phyloP scores from a whole-genome alignment of 2,329 filamentous ascomycete species.

The Lasiodiplodia gonubiensis region DNA sequence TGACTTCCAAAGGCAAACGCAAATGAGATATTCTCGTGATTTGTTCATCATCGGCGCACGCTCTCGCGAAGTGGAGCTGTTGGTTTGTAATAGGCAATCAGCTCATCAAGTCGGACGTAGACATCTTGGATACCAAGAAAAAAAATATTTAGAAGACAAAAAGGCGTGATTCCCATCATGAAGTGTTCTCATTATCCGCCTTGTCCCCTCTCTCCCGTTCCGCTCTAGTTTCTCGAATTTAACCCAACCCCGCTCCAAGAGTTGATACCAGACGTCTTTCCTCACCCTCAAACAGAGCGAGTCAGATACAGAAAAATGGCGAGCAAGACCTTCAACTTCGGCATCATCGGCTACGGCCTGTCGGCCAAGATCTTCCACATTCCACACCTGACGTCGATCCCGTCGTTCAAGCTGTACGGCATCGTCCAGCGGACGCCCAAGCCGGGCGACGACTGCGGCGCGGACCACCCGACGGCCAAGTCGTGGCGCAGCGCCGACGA shows the following conservation, averaged over 20 bases:
- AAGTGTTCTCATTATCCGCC: not conserved
- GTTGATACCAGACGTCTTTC: not conserved
- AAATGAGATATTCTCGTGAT: not conserved
- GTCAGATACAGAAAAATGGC: not conserved
- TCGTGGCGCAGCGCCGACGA: slow-evolving; percentile 68
- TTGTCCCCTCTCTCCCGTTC: not conserved
- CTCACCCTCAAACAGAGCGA: not conserved
- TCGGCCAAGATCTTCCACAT: slow-evolving; percentile 84
- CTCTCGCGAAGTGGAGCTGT: not conserved
- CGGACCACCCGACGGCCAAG: slow-evolving; percentile 69
- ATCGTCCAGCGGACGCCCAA: slow-evolving; percentile 77
- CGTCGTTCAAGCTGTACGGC: slow-evolving; percentile 70
- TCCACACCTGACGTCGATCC: slow-evolving; percentile 67
- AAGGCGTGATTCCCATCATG: not conserved
- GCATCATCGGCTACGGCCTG: slow-evolving; percentile 65
- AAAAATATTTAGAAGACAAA: not conserved
- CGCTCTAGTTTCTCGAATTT: not conserved
- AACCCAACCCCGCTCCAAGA: not conserved
- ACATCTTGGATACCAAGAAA: not conserved
- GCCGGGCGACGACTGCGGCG: slow-evolving; percentile 67
- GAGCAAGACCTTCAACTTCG: slow-evolving; percentile 53
- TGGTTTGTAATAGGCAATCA: not conserved
- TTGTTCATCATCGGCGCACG: not conserved
- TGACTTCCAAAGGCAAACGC: not conserved
- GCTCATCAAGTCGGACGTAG: not conserved